These are phyloP conservation scores for Bauhinia variegata DNA, from an alignment of 306 rosid genomes.

Conservation along the genomic window DNA sequence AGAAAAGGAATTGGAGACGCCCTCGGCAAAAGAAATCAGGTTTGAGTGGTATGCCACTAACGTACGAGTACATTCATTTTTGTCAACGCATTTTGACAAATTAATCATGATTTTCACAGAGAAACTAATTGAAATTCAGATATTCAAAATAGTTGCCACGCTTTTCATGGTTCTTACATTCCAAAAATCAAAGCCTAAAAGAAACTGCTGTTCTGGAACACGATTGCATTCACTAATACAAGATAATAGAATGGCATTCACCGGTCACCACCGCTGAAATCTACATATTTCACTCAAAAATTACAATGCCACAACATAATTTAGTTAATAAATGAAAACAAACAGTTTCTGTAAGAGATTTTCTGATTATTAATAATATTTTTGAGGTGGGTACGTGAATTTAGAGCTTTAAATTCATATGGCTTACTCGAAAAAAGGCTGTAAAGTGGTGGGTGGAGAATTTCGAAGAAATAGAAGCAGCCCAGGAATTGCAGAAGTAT, in stretches of 20 bases:
- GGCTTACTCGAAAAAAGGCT: slow-evolving; percentile 79
- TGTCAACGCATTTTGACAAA: not conserved
- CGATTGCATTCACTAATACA: not conserved
- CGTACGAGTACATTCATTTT: not conserved
- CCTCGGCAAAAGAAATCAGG: not conserved
- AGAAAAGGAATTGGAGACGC: no score
- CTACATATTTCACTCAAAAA: not conserved
- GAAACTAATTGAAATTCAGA: not conserved
- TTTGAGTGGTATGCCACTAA: not conserved
- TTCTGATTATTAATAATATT: not conserved
- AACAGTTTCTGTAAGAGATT: not conserved
- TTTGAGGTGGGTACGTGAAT: not conserved
- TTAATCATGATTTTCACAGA: not conserved
- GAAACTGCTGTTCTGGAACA: not conserved
- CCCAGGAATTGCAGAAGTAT: slow-evolving; percentile 51
- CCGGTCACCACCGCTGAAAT: not conserved
- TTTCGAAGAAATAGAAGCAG: slow-evolving; percentile 60
- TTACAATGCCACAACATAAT: not conserved
- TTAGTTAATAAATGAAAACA: not conserved
- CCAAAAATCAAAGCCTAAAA: not conserved
- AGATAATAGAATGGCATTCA: not conserved
- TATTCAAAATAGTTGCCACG: not conserved
- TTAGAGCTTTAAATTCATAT: not conserved
- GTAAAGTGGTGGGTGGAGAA: slow-evolving; percentile 55
- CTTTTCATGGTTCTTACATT: not conserved